Percentiles rank a stretch among this genome's conserved stretches.
These are phyloP conservation scores for Metarhizium sp. DNA, from an alignment of 2,329 filamentous ascomycete genomes.

Conservation along the genomic window DNA sequence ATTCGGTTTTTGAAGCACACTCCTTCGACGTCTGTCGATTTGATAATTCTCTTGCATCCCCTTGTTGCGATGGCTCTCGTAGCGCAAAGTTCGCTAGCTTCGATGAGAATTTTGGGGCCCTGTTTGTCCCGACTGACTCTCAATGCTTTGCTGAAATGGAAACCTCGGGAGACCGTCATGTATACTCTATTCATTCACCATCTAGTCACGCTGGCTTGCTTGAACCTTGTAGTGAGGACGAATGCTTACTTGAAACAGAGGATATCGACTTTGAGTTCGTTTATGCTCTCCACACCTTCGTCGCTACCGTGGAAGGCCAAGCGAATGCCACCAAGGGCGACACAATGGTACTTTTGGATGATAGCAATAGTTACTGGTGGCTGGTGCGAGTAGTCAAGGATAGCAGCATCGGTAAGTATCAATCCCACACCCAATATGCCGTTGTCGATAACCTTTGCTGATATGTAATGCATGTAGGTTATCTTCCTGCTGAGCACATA, in stretches of 20 bases:
- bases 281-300: constrained; percentile 94
- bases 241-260: constrained; percentile 89
- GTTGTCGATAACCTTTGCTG: not conserved
- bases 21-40: not conserved
- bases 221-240: constrained; percentile 64
- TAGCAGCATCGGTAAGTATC: constrained; percentile 69
- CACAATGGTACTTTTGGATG: constrained; percentile 95
- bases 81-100: not conserved
- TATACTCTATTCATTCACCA: constrained; percentile 14
- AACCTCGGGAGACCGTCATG: not conserved
- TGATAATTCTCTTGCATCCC: not conserved
- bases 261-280: constrained; percentile 99
- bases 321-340: constrained; percentile 98
- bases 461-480: constrained; percentile 48
- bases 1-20: not conserved
- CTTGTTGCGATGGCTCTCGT: not conserved
- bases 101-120: not conserved
- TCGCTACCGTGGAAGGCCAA: constrained; percentile 95
- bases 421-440: constrained; percentile 1
- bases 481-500: constrained; percentile 94
- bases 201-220: constrained; percentile 50
- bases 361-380: constrained; percentile 99
- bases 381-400: constrained; percentile 95
- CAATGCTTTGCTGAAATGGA: not conserved
- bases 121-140: not conserved